Percentiles rank a stretch among this genome's conserved stretches.
phyloP scores from a whole-genome alignment of 768 basidiomycete genomes.

The Leccinum boreale region DNA sequence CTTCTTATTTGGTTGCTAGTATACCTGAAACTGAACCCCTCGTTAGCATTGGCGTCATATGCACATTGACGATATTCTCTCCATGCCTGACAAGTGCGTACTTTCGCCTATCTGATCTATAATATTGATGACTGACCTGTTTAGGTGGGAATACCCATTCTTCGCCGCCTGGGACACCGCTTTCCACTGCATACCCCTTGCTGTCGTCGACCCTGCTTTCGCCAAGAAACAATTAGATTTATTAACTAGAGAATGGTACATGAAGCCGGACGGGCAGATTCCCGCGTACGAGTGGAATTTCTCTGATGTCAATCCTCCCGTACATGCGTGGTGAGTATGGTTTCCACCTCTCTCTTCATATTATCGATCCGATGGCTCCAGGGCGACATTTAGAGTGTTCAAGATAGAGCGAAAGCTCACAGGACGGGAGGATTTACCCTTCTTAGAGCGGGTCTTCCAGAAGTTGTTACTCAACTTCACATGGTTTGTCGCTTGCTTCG shows the following conservation, averaged over 20 bases:
- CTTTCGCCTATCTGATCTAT: neutral
- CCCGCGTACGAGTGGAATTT: constrained; percentile 99
- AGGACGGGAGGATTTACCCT: constrained; percentile 84
- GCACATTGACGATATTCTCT: constrained; percentile 92
- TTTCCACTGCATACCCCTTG: constrained; percentile 98
- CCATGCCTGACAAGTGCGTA: constrained; percentile 96
- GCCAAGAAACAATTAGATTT: constrained; percentile 98
- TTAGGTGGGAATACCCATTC: constrained; percentile 97
- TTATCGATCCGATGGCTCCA: constrained; percentile 23
- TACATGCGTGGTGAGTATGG: constrained; percentile 82
- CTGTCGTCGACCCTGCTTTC: constrained; percentile 91
- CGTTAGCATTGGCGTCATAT: constrained; percentile 91
- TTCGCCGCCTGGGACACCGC: constrained; percentile 98
- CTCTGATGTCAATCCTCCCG: constrained; percentile 96
- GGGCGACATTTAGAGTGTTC: constrained; percentile 98
- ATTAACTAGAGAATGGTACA: constrained; percentile 98
- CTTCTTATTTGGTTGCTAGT: neutral
- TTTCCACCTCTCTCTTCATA: neutral
- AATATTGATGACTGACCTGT: constrained; percentile 5
- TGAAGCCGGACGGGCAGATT: constrained; percentile 98
- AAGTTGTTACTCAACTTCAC: constrained; percentile 96
- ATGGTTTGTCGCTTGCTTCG: constrained; percentile 50
- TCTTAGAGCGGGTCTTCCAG: constrained; percentile 98
- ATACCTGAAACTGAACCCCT: neutral
- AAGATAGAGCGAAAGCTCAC: constrained; percentile 97